Evolutionary conservation across 2,329 filamentous ascomycete genomes (phyloP).

Genomic region (Scleromitrula shiraiana): DNA sequence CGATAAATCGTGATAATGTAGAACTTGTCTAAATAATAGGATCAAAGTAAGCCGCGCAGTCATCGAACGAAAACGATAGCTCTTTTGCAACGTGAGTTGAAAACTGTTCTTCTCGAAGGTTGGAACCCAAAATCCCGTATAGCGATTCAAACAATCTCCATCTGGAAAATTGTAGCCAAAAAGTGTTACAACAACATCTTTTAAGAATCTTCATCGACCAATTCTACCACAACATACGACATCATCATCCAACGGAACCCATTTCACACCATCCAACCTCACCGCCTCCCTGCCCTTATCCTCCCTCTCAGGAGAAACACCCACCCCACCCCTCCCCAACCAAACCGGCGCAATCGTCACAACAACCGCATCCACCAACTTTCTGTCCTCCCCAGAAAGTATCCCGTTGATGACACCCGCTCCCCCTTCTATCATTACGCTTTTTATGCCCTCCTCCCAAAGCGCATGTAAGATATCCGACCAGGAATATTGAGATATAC

Average conservation of each 20-base stretch:
- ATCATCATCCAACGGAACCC: conserved; percentile 20
- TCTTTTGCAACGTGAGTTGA: no score
- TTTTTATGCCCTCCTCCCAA: conserved; percentile 40
- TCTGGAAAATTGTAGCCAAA: no score
- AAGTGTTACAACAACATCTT: no score
- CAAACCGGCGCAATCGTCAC: conserved; percentile 86
- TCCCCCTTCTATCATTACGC: conserved; percentile 90
- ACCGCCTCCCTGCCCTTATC: conserved; percentile 3
- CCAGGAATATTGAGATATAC: not conserved
- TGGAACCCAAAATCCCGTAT: no score
- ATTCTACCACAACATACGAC: conserved; percentile 17
- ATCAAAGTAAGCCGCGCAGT: no score
- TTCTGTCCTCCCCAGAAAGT: conserved; percentile 51
- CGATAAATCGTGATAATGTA: no score
- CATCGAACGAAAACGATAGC: no score
- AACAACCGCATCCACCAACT: conserved; percentile 69
- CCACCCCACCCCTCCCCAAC: conserved; percentile 76
- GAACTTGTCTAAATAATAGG: no score
- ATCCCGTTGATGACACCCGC: conserved; percentile 75
- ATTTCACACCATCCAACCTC: conserved; percentile 15
- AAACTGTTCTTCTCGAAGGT: no score
- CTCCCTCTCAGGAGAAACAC: conserved; percentile 53
- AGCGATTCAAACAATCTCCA: no score
- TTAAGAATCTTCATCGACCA: not conserved
- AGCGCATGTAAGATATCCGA: not conserved